Evolutionary conservation across 2,329 filamentous ascomycete species (phyloP), one percentile per base, ranked within the genome.

Genomic region (Xylariomycetidae sp.): DNA sequence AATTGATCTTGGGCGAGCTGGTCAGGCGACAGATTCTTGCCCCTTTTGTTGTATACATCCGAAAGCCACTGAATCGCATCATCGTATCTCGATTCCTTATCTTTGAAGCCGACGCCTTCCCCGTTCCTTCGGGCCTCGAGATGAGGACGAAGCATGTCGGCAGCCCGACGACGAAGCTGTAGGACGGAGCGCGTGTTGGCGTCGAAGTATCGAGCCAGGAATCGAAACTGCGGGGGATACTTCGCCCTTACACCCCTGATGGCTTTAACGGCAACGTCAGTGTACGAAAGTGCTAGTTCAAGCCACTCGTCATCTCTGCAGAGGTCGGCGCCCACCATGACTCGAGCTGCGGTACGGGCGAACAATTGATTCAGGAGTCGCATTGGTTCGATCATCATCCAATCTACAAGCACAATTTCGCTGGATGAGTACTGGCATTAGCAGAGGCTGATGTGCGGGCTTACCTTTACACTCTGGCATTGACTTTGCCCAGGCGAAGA

Each of bases 311-410:
- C 19, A 10, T 37, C 30, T 16, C 28, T 19, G 17, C 42, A 34
- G 23, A 43, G 38, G 18, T 28, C 26, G 8, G 38, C 32, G 5
- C 38, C 38, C 4, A 43, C 38, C 27, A 40, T 31, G 9, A 40
- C 27, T 23, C 34, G 36, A 5, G 37, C 36, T n/a, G 32, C 20
- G 12, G 33, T 35, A 8, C 37, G 34, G 5, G 40, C 23, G 25
- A 42, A 38, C 19, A 38, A 26, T 20, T 32, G 25, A 14, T 17
- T 20, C 6, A 38, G 17, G 24, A 29, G 25, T n/a, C 25, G 35
- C 12, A 13, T 24, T 3, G 19, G 20, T 1, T 18, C 7, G 16
- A 38, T 12, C 18, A 25, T n/a, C n/a, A 31, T 38, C 35, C 30
- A 28, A 24, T 39, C 24, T 47, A n/a, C n/a, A n/a, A n/a, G n/a